Evolutionary conservation across 441 rosid genomes (phyloP), one percentile per base, ranked within the genome.

Genomic region (Populus hybrid): DNA sequence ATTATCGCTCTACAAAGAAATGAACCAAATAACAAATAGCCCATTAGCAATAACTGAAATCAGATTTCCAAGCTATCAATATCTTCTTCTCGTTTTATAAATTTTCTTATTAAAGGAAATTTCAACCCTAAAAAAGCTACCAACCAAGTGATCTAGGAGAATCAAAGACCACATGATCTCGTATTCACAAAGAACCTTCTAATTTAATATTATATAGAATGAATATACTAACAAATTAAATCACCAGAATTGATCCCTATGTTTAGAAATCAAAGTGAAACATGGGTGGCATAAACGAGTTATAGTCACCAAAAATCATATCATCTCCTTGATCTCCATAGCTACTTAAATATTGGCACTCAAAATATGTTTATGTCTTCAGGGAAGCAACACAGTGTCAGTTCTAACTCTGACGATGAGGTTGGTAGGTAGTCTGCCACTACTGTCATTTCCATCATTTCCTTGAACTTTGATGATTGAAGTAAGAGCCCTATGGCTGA

Each of bases 311-410:
- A 32, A 90, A 10, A 10, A 91, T 73, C 24, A 80, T 73, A 23
- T 80, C 79, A 16, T 85, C 93, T 4, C 79, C 93, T 63, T 16
- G 61, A 54, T 83, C 86, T 32, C 76, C 84, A 26, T 77, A 79
- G 76, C 72, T 83, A 81, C 81, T 84, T 4, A 87, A 79, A 34
- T 93, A 93, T 75, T 88, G 97, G 73, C 88, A 85, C 57, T 84
- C 93, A 34, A 93, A 92, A 67, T 86, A 91, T 9, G 92, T 91
- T 69, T 88, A 91, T 82, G 23, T 93, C 95, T n/a, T 91, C 89
- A 0, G 96, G 96, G 78, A 93, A 91, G 77, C 89, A 87, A 79
- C 90, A 87, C 65, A 83, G 90, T 5, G 82, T 77, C n/a, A 77
- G 81, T 10, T 83, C 87, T 1, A 73, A 70, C 69, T 78, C 87